phyloP scores from a whole-genome alignment of 2,329 filamentous ascomycete species.

The Fusarium ramigenum region DNA sequence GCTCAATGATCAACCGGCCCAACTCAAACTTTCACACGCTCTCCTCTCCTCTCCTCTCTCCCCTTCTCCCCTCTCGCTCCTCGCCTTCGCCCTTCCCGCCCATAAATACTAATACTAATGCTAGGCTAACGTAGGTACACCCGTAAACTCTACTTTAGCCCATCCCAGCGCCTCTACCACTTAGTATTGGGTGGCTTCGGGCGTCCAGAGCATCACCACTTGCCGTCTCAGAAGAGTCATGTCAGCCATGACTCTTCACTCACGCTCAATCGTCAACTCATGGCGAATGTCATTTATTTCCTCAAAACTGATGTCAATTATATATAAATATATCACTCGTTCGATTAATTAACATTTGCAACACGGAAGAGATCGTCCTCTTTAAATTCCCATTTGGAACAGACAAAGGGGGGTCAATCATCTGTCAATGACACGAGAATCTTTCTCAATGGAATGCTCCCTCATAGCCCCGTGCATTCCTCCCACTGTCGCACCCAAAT shows the following conservation, averaged over 20 bases:
- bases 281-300: not conserved
- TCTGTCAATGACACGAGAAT: conserved; percentile 27
- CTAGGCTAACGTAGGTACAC: conserved; percentile 37
- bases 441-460: conserved; percentile 42
- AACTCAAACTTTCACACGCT: conserved; percentile 23
- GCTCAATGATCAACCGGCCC: conserved; percentile 10
- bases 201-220: conserved; percentile 30
- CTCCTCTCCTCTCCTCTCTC: not conserved
- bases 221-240: not conserved
- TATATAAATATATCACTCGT: not conserved
- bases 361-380: conserved; percentile 22
- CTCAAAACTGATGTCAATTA: not conserved
- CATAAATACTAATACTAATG: conserved; percentile 13
- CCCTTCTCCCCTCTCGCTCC: not conserved
- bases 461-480: conserved; percentile 44
- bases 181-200: conserved; percentile 28
- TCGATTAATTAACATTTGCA: conserved; percentile 7
- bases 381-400: conserved; percentile 8
- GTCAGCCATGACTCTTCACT: conserved; percentile 3
- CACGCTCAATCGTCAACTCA: not conserved
- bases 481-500: conserved; percentile 32
- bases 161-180: conserved; percentile 22
- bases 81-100: conserved; percentile 11
- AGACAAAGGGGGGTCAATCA: conserved; percentile 28
- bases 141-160: conserved; percentile 33